phyloP scores from a whole-genome alignment of 2,329 filamentous ascomycete species.

The Hymenoscyphus infarciens region DNA sequence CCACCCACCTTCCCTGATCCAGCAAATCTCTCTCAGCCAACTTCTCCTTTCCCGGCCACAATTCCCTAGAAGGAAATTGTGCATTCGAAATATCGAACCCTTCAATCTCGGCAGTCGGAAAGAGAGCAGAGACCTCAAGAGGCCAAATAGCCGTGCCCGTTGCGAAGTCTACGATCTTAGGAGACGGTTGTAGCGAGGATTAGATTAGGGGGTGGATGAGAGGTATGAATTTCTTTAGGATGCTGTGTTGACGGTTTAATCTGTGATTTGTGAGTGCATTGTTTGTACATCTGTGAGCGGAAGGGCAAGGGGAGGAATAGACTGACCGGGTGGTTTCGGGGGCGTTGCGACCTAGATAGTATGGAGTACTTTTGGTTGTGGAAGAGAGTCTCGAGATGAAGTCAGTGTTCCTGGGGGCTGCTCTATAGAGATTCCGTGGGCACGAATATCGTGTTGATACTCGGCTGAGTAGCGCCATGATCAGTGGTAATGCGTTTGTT shows the following conservation, averaged over 20 bases:
- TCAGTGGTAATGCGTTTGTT: not conserved
- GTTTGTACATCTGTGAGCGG: not conserved
- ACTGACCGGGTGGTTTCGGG: not conserved
- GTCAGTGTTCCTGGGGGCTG: not conserved
- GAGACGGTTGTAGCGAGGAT: not conserved
- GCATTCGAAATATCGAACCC: not conserved
- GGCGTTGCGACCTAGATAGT: not conserved
- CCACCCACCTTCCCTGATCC: not conserved
- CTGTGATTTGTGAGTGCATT: not conserved
- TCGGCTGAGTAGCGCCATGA: not conserved
- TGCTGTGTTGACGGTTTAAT: not conserved
- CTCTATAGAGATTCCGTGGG: not conserved
- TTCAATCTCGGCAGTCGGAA: not conserved
- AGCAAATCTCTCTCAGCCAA: not conserved
- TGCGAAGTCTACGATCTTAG: constrained; percentile 3
- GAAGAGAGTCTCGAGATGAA: not conserved
- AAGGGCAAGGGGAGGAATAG: not conserved
- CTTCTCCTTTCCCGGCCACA: not conserved
- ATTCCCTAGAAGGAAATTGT: not conserved
- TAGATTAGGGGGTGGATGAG: not conserved
- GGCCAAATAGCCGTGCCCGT: constrained; percentile 6
- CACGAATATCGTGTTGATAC: not conserved
- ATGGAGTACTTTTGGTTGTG: not conserved
- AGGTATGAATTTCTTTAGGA: not conserved
- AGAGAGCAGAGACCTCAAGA: not conserved